Percentiles rank a stretch among this genome's conserved stretches.
These are phyloP conservation scores for Inonotus obliquus DNA, from an alignment of 1,284 basidiomycete species.

Conservation along the genomic window DNA sequence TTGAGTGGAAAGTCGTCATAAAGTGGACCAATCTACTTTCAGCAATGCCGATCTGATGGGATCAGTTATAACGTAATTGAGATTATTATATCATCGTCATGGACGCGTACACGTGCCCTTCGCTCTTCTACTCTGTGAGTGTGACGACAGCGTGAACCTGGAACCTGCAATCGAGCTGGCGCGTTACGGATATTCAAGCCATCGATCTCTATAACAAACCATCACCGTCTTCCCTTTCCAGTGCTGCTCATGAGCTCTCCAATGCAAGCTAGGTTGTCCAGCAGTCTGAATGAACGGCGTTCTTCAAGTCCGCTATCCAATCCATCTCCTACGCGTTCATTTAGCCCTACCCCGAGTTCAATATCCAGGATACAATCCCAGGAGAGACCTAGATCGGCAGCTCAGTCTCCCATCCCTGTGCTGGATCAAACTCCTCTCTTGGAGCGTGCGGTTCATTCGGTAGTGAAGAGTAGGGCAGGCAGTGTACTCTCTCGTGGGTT, in stretches of 20 bases:
- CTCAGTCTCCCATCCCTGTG: slow-evolving; percentile 7
- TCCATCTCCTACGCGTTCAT: slow-evolving; percentile 8
- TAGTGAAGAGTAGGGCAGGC: slow-evolving; percentile 85
- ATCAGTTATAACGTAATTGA: not conserved
- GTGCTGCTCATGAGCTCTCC: slow-evolving; percentile 10
- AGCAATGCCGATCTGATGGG: not conserved
- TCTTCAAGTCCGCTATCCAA: slow-evolving; percentile 11
- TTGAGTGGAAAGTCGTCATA: not conserved
- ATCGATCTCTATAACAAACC: not conserved
- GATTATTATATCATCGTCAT: not conserved
- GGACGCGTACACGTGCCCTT: not conserved
- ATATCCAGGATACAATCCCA: slow-evolving; percentile 5
- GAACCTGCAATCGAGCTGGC: not conserved
- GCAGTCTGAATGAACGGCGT: slow-evolving; percentile 10
- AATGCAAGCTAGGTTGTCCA: slow-evolving; percentile 15
- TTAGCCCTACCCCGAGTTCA: slow-evolving; percentile 1
- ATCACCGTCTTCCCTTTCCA: not conserved
- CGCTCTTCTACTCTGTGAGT: not conserved
- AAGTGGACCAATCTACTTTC: not conserved
- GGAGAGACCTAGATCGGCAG: slow-evolving; percentile 3
- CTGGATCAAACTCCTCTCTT: slow-evolving; percentile 59
- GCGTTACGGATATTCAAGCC: not conserved
- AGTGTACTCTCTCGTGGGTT: slow-evolving; percentile 88
- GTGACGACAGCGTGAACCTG: not conserved
- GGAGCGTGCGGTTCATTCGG: slow-evolving; percentile 58